Percentiles rank a stretch among this genome's conserved stretches.
Conservation (phyloP, 345 rosid species). For the Carallia pectinifolia region DNA sequence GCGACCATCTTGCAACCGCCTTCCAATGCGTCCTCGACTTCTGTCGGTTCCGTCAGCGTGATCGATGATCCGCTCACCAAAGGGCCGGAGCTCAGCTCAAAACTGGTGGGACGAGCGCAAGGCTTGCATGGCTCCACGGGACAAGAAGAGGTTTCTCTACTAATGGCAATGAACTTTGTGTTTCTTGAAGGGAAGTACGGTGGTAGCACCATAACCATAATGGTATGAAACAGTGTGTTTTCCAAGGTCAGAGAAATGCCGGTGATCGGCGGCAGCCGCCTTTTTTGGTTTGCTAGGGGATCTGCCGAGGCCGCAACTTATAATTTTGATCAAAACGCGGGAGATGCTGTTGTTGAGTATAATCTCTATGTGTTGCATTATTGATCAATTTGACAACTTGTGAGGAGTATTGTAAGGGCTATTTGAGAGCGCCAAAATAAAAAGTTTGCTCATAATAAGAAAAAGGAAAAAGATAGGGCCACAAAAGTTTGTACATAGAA, state of each 20-base stretch:
- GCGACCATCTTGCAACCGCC: slow-evolving; percentile 38
- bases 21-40: not conserved
- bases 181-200: slow-evolving; percentile 66
- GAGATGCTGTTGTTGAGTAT: slow-evolving; percentile 13
- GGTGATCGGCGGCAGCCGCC: slow-evolving; percentile 70
- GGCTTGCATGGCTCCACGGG: slow-evolving; percentile 62
- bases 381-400: not conserved
- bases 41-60: slow-evolving; percentile 24
- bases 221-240: slow-evolving; percentile 41
- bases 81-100: slow-evolving; percentile 51
- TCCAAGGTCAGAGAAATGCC: slow-evolving; percentile 70
- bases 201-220: slow-evolving; percentile 41
- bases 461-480: too few relatives aligned
- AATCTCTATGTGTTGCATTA: slow-evolving; percentile 10
- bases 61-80: slow-evolving; percentile 69
- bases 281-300: slow-evolving; percentile 73
- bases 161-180: slow-evolving; percentile 71
- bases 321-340: slow-evolving; percentile 19
- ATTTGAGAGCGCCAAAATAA: too few relatives aligned
- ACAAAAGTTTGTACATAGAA: too few relatives aligned
- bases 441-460: too few relatives aligned
- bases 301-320: slow-evolving; percentile 57
- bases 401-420: too few relatives aligned
- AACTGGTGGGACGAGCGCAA: slow-evolving; percentile 66
- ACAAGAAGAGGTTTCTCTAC: slow-evolving; percentile 50